Conservation (phyloP, 2,329 filamentous ascomycete species). For the Ophiobolus disseminans region DNA sequence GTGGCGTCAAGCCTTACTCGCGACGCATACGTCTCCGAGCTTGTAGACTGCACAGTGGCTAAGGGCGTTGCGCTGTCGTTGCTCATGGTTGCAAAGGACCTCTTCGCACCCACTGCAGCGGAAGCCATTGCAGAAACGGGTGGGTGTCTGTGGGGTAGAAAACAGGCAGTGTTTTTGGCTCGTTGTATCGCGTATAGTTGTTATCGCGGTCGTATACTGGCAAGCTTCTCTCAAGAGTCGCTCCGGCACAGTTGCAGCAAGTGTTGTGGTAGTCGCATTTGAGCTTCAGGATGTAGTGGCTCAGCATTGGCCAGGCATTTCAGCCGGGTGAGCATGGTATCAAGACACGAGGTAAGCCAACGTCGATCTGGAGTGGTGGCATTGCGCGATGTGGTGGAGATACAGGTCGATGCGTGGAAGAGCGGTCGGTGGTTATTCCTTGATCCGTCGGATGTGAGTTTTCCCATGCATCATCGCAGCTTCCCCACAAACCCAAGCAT, state of each 20-base stretch:
- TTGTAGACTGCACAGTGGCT: slow-evolving; percentile 2
- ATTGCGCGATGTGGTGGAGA: slow-evolving; percentile 13
- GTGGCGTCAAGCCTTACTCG: slow-evolving; percentile 12
- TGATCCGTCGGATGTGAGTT: no score
- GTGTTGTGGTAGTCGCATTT: no score
- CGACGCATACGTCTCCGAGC: slow-evolving; percentile 3
- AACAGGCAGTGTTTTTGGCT: not conserved
- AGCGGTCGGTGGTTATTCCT: not conserved
- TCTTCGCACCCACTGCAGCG: slow-evolving; percentile 36
- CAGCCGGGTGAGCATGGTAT: slow-evolving; percentile 10
- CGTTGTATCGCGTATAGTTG: not conserved
- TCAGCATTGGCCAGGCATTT: not conserved
- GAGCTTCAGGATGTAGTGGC: not conserved
- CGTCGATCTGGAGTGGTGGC: slow-evolving; percentile 6
- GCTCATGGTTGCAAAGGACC: slow-evolving; percentile 34
- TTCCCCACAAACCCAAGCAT: no score
- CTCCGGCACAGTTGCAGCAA: no score
- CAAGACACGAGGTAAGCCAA: not conserved
- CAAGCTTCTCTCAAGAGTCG: no score
- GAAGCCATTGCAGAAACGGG: no score
- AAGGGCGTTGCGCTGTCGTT: slow-evolving; percentile 17
- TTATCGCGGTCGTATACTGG: not conserved
- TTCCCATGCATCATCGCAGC: no score
- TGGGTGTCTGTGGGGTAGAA: not conserved
- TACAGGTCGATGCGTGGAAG: slow-evolving; percentile 1